A percentile compares a stretch with the other conserved stretches of the same genome.
Evolutionary conservation across 306 rosid species (phyloP).

Genomic region (Hippophae tibetana): DNA sequence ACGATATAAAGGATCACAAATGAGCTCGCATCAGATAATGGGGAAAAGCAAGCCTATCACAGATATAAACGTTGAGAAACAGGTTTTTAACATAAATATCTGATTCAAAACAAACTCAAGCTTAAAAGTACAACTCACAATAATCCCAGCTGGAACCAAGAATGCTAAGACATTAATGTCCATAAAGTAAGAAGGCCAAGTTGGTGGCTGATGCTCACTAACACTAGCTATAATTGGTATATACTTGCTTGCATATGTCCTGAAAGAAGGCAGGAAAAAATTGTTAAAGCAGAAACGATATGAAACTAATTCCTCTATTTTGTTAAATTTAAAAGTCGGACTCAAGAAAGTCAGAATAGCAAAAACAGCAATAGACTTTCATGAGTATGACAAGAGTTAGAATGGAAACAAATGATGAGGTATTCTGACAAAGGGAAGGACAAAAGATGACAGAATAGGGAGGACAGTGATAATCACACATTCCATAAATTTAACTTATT

Average conservation of each 20-base stretch:
- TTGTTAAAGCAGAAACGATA: not conserved
- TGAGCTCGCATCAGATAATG: slow-evolving; percentile 93
- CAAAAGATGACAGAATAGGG: no score
- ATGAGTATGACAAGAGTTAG: no score
- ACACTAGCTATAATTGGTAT: slow-evolving; percentile 99
- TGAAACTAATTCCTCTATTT: not conserved
- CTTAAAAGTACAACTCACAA: slow-evolving; percentile 38
- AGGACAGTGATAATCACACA: no score
- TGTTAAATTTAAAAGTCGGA: not conserved
- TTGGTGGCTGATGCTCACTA: slow-evolving; percentile 99
- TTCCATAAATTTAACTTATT: no score
- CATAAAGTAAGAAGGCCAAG: slow-evolving; percentile 99
- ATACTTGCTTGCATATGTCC: slow-evolving; percentile 99
- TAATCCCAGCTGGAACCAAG: slow-evolving; percentile 95
- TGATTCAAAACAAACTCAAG: not conserved
- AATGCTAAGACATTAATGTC: slow-evolving; percentile 97
- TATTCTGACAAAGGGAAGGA: no score
- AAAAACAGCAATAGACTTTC: not conserved
- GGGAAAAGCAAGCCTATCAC: slow-evolving; percentile 85
- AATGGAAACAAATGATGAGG: no score
- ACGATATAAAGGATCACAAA: slow-evolving; percentile 81
- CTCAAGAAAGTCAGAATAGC: not conserved
- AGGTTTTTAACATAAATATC: slow-evolving; percentile 6
- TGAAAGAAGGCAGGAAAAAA: slow-evolving; percentile 25
- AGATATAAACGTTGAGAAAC: slow-evolving; percentile 23